phyloP scores from a whole-genome alignment of 1,139 yeast genomes.

The Lodderomyces elongisporus region DNA sequence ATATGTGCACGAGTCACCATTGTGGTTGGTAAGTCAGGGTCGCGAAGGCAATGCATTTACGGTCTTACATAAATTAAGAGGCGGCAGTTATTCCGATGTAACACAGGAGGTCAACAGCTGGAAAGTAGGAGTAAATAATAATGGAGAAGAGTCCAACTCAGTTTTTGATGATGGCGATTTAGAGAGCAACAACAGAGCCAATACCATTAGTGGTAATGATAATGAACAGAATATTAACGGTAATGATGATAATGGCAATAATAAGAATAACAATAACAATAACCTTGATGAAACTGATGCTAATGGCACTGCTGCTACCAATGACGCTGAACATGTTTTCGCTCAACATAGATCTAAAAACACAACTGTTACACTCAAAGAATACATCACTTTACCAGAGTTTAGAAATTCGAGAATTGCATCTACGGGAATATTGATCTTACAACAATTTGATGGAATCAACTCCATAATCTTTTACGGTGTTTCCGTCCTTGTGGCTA shows the following conservation, averaged over 20 bases:
- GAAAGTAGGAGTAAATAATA: slow-evolving; percentile 14
- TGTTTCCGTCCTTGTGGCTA: slow-evolving; percentile 65
- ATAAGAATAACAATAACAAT: not conserved
- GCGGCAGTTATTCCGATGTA: slow-evolving; percentile 35
- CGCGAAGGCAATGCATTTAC: slow-evolving; percentile 27
- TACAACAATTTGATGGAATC: slow-evolving; percentile 91
- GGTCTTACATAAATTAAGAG: slow-evolving; percentile 35
- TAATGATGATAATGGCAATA: not conserved
- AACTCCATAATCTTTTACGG: slow-evolving; percentile 92
- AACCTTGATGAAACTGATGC: not conserved
- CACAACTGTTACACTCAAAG: slow-evolving; percentile 22
- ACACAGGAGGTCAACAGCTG: slow-evolving; percentile 38
- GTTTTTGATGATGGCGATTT: slow-evolving; percentile 2
- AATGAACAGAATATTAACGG: not conserved
- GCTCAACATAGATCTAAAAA: slow-evolving; percentile 7
- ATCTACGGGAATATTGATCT: slow-evolving; percentile 70
- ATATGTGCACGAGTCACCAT: slow-evolving; percentile 72
- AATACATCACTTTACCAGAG: slow-evolving; percentile 47
- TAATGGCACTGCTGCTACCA: not conserved
- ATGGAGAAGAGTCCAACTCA: slow-evolving; percentile 7
- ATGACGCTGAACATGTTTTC: not conserved
- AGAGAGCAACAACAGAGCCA: not conserved
- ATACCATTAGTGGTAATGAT: not conserved
- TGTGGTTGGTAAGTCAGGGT: slow-evolving; percentile 59
- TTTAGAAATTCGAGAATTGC: slow-evolving; percentile 58